A percentile compares a stretch with the other conserved stretches of the same genome.
Conservation (phyloP, 1,284 basidiomycete species). For the Cutaneotrichosporon curvatum region DNA sequence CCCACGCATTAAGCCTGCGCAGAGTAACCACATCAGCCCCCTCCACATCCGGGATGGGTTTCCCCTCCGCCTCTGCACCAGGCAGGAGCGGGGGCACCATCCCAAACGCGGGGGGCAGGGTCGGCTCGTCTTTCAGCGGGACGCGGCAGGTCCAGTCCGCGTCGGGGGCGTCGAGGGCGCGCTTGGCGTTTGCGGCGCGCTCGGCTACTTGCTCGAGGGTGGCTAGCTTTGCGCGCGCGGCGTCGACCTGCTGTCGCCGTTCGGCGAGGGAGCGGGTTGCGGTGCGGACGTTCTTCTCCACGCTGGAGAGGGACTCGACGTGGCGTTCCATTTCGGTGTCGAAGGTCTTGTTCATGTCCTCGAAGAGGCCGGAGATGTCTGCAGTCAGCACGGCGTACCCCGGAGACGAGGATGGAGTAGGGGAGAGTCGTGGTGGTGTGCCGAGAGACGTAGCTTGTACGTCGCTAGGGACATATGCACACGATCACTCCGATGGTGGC, state of each 20-base stretch:
- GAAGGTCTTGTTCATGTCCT: slow-evolving; percentile 69
- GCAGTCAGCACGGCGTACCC: slow-evolving; percentile 12
- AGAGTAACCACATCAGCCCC: slow-evolving; percentile 55
- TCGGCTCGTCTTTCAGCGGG: slow-evolving; percentile 48
- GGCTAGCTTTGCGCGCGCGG: slow-evolving; percentile 61
- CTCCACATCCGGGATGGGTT: slow-evolving; percentile 18
- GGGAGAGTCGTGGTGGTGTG: slow-evolving; percentile 1
- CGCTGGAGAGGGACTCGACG: slow-evolving; percentile 74
- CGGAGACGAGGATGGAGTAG: not conserved
- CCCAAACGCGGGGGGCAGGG: slow-evolving; percentile 41
- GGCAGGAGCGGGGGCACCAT: slow-evolving; percentile 37
- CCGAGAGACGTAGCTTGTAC: too few relatives aligned
- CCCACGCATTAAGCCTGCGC: slow-evolving; percentile 71
- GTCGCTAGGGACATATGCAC: too few relatives aligned
- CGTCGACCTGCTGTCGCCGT: slow-evolving; percentile 72
- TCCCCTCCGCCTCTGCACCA: slow-evolving; percentile 45
- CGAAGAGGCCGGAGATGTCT: slow-evolving; percentile 82
- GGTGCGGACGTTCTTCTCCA: slow-evolving; percentile 76
- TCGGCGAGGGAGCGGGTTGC: slow-evolving; percentile 85
- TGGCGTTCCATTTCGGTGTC: slow-evolving; percentile 76
- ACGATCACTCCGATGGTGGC: too few relatives aligned
- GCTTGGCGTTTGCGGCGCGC: slow-evolving; percentile 70
- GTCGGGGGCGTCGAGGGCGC: slow-evolving; percentile 51
- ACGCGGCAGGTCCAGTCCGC: slow-evolving; percentile 83
- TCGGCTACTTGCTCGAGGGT: slow-evolving; percentile 72